Conservation (phyloP, 345 rosid genomes). For the Salix arbutifolia region DNA sequence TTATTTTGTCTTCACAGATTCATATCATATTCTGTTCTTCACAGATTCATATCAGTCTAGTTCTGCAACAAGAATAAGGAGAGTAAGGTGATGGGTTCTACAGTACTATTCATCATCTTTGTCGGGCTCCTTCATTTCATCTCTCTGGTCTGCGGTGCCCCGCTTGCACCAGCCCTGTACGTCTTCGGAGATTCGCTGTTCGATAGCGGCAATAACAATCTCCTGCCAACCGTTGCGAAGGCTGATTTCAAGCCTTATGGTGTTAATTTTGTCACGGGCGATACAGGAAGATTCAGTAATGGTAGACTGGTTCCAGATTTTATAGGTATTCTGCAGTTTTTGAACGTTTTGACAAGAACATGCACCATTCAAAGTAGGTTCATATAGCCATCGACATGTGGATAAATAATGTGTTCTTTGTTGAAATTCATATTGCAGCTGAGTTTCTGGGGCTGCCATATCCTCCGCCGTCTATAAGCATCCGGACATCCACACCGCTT, state of each 20-base stretch:
- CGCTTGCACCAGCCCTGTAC: slow-evolving; percentile 36
- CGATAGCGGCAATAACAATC: slow-evolving; percentile 52
- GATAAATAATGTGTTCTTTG: not conserved
- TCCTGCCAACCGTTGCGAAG: slow-evolving; percentile 31
- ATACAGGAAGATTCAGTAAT: slow-evolving; percentile 50
- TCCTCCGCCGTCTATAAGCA: slow-evolving; percentile 33
- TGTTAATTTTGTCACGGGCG: slow-evolving; percentile 22
- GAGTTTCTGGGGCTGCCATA: slow-evolving; percentile 44
- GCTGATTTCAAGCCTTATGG: slow-evolving; percentile 45
- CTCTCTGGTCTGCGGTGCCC: not conserved
- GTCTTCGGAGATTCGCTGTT: slow-evolving; percentile 47
- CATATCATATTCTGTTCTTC: not conserved
- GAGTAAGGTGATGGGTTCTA: not conserved
- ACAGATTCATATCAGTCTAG: not conserved
- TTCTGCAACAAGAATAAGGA: not conserved
- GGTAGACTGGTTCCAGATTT: slow-evolving; percentile 43
- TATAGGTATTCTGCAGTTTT: slow-evolving; percentile 14
- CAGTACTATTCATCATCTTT: not conserved
- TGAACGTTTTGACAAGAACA: not conserved
- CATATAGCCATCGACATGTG: not conserved
- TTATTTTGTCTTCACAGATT: not conserved
- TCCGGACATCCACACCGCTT: not conserved
- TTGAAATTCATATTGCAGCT: slow-evolving; percentile 20
- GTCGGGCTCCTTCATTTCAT: not conserved
- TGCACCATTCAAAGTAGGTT: too few relatives aligned